These are phyloP conservation scores for Cnidoscolus chayamansa DNA, from an alignment of 441 rosid genomes.

Conservation along the genomic window DNA sequence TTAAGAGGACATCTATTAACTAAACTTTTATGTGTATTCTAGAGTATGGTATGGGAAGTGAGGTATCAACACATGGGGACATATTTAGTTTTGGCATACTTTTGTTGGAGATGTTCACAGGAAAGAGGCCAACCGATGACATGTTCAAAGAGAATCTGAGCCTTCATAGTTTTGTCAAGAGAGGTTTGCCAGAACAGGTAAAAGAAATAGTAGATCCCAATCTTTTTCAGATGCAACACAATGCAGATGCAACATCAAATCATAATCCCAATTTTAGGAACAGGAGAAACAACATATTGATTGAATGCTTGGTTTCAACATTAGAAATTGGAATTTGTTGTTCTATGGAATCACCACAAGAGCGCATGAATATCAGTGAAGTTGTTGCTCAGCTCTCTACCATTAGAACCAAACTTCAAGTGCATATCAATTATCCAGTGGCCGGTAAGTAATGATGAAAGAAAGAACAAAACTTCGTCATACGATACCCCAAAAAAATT, in stretches of 20 bases:
- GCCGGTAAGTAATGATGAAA: too few relatives aligned
- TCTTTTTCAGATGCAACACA: not conserved
- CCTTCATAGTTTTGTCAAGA: slow-evolving; percentile 12
- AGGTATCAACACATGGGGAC: slow-evolving; percentile 3
- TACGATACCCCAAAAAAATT: too few relatives aligned
- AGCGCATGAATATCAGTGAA: not conserved
- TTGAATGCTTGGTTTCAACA: not conserved
- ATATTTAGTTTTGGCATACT: slow-evolving; percentile 9
- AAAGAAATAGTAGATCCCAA: not conserved
- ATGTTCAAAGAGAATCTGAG: slow-evolving; percentile 5
- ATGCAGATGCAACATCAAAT: not conserved
- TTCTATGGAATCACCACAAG: slow-evolving; percentile 6
- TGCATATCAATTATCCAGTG: not conserved
- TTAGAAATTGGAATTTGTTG: not conserved
- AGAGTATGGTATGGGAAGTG: slow-evolving; percentile 13
- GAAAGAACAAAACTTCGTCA: too few relatives aligned
- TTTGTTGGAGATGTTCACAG: slow-evolving; percentile 13
- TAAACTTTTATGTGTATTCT: not conserved
- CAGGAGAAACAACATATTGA: not conserved
- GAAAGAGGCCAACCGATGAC: slow-evolving; percentile 2
- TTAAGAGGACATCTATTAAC: too few relatives aligned
- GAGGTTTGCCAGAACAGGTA: not conserved
- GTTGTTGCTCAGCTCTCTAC: not conserved
- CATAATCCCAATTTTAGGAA: not conserved
- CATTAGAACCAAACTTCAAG: not conserved